Evolutionary conservation across 148 eudicot species (phyloP).

Genomic region (Cornus suecica): DNA sequence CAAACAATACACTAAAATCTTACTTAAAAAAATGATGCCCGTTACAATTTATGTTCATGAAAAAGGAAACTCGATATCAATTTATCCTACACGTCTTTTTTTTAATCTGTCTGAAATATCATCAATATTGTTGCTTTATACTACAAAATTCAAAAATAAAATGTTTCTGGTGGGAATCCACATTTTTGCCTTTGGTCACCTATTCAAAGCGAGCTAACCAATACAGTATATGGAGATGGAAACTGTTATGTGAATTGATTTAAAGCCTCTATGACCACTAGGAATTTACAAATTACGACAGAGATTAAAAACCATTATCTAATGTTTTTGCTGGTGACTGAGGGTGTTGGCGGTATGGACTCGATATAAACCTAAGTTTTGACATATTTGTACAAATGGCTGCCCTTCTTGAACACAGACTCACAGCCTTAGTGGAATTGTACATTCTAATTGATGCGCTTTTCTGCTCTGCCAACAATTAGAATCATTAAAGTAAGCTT

Average conservation of each 20-base stretch:
- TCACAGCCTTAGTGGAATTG: neutral
- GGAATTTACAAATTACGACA: neutral
- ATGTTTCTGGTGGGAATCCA: neutral
- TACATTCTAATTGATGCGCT: neutral
- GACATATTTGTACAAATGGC: too few relatives aligned
- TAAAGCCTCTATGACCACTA: too few relatives aligned
- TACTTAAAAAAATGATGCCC: slow-evolving; percentile 1
- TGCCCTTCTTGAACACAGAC: too few relatives aligned
- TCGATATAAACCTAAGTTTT: too few relatives aligned
- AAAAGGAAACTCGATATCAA: neutral
- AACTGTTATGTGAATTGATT: too few relatives aligned
- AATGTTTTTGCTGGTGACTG: too few relatives aligned
- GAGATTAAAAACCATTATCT: neutral
- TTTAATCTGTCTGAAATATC: too few relatives aligned
- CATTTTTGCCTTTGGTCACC: neutral
- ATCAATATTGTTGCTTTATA: neutral
- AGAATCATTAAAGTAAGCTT: neutral
- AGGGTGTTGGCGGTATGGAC: too few relatives aligned
- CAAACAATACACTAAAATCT: neutral
- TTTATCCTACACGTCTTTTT: neutral
- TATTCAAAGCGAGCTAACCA: neutral
- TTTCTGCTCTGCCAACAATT: neutral
- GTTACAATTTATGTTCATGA: slow-evolving; percentile 1
- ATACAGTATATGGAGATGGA: neutral
- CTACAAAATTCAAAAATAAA: neutral